Evolutionary conservation across 768 basidiomycete species (phyloP).

Genomic region (Cystofilobasidium capitatum): DNA sequence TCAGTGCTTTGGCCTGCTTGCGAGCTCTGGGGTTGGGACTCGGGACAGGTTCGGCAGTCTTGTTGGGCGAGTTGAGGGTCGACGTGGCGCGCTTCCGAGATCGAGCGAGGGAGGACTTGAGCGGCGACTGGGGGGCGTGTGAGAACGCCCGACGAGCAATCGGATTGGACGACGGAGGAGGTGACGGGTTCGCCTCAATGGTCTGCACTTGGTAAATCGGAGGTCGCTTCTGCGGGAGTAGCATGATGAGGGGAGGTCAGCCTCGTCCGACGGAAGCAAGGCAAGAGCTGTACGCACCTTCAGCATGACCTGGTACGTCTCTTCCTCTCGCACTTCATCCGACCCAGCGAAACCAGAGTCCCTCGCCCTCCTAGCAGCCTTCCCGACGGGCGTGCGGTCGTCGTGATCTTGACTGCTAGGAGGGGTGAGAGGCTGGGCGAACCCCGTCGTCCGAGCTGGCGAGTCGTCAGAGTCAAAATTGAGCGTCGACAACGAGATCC

Average conservation of each 20-base stretch:
- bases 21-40: conserved; percentile 6
- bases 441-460: background rate
- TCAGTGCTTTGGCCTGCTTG: conserved; percentile 6
- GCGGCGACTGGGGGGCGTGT: conserved; percentile 12
- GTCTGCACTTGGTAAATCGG: too few species aligned
- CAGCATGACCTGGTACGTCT: background rate
- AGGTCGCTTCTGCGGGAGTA: too few species aligned
- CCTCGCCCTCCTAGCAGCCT: background rate
- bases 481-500: background rate
- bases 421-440: background rate
- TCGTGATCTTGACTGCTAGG: background rate
- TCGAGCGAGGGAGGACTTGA: conserved; percentile 1
- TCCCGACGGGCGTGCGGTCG: background rate
- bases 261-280: too few species aligned
- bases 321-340: background rate
- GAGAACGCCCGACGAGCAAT: background rate
- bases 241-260: too few species aligned
- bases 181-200: background rate
- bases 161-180: background rate
- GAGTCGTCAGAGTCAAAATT: background rate
- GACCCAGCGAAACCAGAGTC: background rate
- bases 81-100: conserved; percentile 5
- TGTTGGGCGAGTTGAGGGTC: background rate
- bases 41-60: background rate
- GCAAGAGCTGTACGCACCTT: background rate